Evolutionary conservation across 1,139 yeast genomes (phyloP).

Genomic region (Magnusiomyces ingens): DNA sequence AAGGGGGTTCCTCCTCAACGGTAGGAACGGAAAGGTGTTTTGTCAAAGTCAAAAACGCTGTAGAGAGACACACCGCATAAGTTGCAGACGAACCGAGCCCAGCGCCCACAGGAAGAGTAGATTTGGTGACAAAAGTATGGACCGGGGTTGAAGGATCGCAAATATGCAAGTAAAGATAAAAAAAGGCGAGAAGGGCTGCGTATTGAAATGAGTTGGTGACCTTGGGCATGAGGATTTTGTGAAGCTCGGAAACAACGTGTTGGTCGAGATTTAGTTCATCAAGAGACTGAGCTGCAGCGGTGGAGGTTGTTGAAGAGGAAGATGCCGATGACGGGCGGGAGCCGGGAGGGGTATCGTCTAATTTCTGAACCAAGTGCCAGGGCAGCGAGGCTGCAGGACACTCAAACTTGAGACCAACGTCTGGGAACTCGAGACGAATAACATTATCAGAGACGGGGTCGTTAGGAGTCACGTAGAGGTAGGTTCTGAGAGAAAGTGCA

Average conservation of each 20-base stretch:
- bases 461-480: conserved; percentile 47
- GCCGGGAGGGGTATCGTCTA: conserved; percentile 4
- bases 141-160: conserved; percentile 47
- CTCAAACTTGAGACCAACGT: conserved; percentile 54
- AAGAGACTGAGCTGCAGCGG: conserved; percentile 16
- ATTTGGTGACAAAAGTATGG: conserved; percentile 57
- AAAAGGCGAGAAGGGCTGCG: conserved; percentile 79
- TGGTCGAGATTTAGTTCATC: conserved; percentile 45
- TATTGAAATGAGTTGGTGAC: conserved; percentile 55
- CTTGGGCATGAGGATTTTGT: conserved; percentile 38
- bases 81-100: conserved; percentile 96
- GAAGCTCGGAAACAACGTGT: conserved; percentile 46
- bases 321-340: conserved; percentile 30
- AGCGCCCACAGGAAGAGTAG: conserved; percentile 92
- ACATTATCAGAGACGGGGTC: conserved; percentile 37
- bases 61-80: conserved; percentile 73
- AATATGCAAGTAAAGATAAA: conserved; percentile 63
- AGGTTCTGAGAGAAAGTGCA: conserved; percentile 75
- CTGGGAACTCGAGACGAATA: conserved; percentile 66
- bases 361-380: conserved; percentile 21
- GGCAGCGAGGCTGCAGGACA: conserved; percentile 63
- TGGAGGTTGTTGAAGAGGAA: conserved; percentile 31
- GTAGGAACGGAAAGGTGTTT: conserved; percentile 23
- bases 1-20: conserved; percentile 16
- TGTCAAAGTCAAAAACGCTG: conserved; percentile 64